Percentiles rank a stretch among this genome's conserved stretches.
phyloP scores from a whole-genome alignment of 345 rosid genomes.

The Corymbia maculata region DNA sequence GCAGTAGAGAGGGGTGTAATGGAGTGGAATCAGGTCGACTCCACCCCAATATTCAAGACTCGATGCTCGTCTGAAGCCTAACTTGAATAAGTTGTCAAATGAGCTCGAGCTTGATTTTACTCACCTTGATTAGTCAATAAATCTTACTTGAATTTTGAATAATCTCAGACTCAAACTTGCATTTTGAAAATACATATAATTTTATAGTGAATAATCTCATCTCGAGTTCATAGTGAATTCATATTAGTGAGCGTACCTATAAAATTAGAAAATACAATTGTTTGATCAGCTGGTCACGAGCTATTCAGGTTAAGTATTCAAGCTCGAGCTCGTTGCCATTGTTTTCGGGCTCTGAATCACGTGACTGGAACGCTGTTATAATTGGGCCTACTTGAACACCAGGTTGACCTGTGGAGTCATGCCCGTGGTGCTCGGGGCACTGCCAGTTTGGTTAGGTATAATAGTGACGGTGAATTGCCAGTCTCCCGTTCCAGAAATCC shows the following conservation, averaged over 20 bases:
- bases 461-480: background rate
- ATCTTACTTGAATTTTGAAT: background rate
- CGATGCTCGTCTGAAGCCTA: background rate
- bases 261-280: background rate
- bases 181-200: too few relatives aligned
- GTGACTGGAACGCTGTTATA: background rate
- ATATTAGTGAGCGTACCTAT: background rate
- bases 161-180: background rate
- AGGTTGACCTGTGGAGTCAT: background rate
- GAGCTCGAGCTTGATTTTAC: background rate
- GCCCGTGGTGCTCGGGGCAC: background rate
- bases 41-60: background rate
- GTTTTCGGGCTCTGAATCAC: background rate
- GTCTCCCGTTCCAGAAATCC: background rate
- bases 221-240: background rate
- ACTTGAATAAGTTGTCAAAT: background rate
- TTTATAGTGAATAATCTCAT: too few relatives aligned
- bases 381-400: background rate
- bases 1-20: too few relatives aligned
- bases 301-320: background rate
- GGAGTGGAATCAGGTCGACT: too few relatives aligned
- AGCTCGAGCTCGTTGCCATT: background rate
- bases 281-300: background rate
- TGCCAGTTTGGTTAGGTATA: background rate
- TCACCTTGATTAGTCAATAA: background rate